A percentile compares a stretch with the other conserved stretches of the same genome.
phyloP scores from a whole-genome alignment of 1,284 basidiomycete species.

The Papiliotrema terrestris region DNA sequence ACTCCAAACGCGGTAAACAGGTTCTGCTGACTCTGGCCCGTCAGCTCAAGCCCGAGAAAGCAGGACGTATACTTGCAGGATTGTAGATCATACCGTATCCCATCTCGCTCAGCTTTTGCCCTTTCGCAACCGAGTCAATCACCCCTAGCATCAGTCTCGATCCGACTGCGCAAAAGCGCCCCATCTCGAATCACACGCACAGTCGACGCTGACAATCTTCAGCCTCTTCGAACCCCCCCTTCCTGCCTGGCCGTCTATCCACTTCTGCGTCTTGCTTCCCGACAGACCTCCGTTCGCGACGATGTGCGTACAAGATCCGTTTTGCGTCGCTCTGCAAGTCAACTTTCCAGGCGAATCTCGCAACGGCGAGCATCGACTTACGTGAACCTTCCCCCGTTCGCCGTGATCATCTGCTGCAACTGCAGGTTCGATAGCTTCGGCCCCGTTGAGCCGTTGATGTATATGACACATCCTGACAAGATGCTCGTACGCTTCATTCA shows the following conservation, averaged over 20 bases:
- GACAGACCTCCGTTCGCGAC: conserved; percentile 42
- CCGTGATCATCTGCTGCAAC: conserved; percentile 45
- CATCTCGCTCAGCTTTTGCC: conserved; percentile 37
- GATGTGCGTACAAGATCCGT: conserved; percentile 42
- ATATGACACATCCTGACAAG: conserved; percentile 40
- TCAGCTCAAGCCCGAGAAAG: not conserved
- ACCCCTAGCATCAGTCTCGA: conserved; percentile 28
- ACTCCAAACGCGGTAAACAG: conserved; percentile 34
- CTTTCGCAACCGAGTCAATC: conserved; percentile 40
- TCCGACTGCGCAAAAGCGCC: not conserved
- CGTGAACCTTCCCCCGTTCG: conserved; percentile 44
- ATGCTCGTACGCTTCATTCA: conserved; percentile 18
- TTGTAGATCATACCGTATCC: conserved; percentile 43
- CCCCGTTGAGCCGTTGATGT: conserved; percentile 48
- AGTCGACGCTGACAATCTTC: conserved; percentile 44
- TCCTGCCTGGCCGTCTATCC: conserved; percentile 41
- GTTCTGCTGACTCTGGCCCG: conserved; percentile 2
- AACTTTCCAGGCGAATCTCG: not conserved
- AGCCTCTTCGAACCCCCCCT: conserved; percentile 31
- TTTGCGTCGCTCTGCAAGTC: conserved; percentile 28
- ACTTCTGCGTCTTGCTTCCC: conserved; percentile 46
- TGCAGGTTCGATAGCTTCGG: conserved; percentile 46
- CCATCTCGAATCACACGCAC: conserved; percentile 24
- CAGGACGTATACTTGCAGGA: conserved; percentile 31
- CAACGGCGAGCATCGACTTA: conserved; percentile 12